Base-by-base conservation (phyloP, 371 early-diverging fungal genomes). In the Mortierella sp. region DNA sequence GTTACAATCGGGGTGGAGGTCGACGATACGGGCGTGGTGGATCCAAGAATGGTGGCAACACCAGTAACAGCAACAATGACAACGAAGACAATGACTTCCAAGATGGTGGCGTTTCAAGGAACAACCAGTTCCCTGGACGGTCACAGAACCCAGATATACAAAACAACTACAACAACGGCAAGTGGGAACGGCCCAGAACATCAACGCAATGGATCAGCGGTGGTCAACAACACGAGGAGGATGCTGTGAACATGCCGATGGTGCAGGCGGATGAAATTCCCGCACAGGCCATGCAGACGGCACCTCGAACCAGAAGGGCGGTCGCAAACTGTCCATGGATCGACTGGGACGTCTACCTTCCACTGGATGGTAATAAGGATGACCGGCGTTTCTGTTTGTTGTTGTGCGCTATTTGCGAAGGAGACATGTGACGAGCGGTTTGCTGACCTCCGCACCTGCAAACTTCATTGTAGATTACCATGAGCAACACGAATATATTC, bases 291-390 rank as follows among this genome's bases (percentile, higher is more conserved):
- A 65, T 76, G 11, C 79, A 74, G 52, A n/a, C 74, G 14, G 70
- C 50, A 16, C 60, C 65, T n/a, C 70, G 60, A 42, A 16, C 73
- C 57, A 75, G 38, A 42, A 38, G 60, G 31, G 72, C 57, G 50
- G 34, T 28, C 24, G 55, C 47, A 7, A 71, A 78, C 52, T 82
- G 87, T n/a, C 87, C 87, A 2, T 86, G 80, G 78, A 72, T 75
- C 6, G 83, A 82, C 44, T 86, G 87, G 87, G 80, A 82, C 47
- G 47, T 80, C 1, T 86, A 82, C 63, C 58, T 86, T 47, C 82
- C 87, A 0, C 76, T 70, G 21, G 78, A 86, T 50, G 82, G 86
- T 82, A 82, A 48, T 26, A 0, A 24, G 5, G 3, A 13, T 13
- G 24, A 54, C 14, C 7, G 19, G 34, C 9, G 31, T 6, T 55